These are phyloP conservation scores for Pelagophyceae sp. DNA, from an alignment of 352 stramenopile genomes.

Conservation along the genomic window DNA sequence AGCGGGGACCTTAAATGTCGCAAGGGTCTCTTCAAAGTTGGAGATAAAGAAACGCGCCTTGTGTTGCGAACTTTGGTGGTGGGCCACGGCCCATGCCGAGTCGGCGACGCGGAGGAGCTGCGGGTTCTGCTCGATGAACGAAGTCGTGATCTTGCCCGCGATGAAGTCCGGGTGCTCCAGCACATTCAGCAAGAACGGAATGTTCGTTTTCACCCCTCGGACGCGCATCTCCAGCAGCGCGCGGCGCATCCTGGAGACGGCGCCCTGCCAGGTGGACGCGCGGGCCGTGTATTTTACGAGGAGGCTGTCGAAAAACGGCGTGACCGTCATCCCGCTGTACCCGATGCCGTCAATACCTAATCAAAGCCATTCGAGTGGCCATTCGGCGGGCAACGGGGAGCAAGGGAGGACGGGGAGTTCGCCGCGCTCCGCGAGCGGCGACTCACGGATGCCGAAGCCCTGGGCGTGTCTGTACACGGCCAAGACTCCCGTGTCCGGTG, in stretches of 20 bases:
- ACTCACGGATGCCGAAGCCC: slow-evolving; percentile 79
- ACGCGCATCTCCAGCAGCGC: slow-evolving; percentile 80
- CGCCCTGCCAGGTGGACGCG: slow-evolving; percentile 52
- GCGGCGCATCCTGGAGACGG: slow-evolving; percentile 68
- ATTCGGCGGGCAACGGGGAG: no score
- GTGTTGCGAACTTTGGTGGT: no score
- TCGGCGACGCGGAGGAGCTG: no score
- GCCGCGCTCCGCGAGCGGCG: no score
- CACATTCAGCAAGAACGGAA: slow-evolving; percentile 72
- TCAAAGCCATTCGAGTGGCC: no score
- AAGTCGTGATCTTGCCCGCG: slow-evolving; percentile 70
- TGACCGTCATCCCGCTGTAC: slow-evolving; percentile 79
- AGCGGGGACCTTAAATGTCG: slow-evolving; percentile 16
- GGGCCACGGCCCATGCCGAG: no score
- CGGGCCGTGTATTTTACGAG: slow-evolving; percentile 78
- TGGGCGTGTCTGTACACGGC: slow-evolving; percentile 71
- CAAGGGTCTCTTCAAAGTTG: no score
- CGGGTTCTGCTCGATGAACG: slow-evolving; percentile 81
- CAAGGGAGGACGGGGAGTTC: no score
- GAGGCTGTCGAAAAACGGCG: slow-evolving; percentile 81
- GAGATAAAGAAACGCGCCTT: no score
- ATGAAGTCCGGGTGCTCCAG: slow-evolving; percentile 78
- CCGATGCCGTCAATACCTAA: slow-evolving; percentile 64
- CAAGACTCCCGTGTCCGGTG: slow-evolving; percentile 84
- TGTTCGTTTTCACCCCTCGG: slow-evolving; percentile 44